Conservation (phyloP, 2,329 filamentous ascomycete genomes). For the Colletotrichum filicis region DNA sequence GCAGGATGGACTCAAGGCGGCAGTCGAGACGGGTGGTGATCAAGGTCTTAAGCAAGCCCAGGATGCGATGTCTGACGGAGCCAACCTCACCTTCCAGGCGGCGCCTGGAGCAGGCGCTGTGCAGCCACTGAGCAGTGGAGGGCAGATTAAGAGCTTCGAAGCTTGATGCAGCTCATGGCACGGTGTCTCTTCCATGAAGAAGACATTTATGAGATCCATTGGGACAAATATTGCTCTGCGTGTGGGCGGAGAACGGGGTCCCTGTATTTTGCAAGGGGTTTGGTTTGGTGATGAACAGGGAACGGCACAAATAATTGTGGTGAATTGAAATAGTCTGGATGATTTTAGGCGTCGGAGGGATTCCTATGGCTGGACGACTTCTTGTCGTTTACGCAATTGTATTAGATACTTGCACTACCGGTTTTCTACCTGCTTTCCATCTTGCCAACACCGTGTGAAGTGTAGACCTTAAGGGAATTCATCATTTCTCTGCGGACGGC, state of each 20-base stretch:
- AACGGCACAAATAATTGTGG: constrained; percentile 29
- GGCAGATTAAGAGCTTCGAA: constrained; percentile 68
- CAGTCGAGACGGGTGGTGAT: constrained; percentile 59
- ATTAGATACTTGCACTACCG: constrained; percentile 18
- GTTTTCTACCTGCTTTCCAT: background rate
- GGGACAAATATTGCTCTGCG: background rate
- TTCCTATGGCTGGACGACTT: constrained; percentile 18
- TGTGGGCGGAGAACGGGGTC: background rate
- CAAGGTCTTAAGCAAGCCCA: constrained; percentile 60
- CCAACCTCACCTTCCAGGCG: constrained; percentile 64
- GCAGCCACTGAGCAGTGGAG: constrained; percentile 65
- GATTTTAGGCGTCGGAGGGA: constrained; percentile 25
- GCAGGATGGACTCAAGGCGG: constrained; percentile 78
- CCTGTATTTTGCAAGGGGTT: constrained; percentile 14
- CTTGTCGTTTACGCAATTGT: constrained; percentile 18
- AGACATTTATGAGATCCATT: background rate
- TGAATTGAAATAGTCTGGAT: constrained; percentile 21
- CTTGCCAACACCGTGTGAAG: background rate
- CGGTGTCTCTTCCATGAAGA: background rate
- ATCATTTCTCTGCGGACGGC: too few relatives aligned
- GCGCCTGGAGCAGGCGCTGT: constrained; percentile 54
- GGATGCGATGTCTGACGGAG: constrained; percentile 59
- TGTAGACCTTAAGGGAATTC: background rate
- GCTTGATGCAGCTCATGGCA: constrained; percentile 48
- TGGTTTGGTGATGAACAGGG: constrained; percentile 26